Evolutionary conservation across 208 protist species (phyloP), one percentile per base, ranked within the genome.

Genomic region (Eutreptiella sp.): DNA sequence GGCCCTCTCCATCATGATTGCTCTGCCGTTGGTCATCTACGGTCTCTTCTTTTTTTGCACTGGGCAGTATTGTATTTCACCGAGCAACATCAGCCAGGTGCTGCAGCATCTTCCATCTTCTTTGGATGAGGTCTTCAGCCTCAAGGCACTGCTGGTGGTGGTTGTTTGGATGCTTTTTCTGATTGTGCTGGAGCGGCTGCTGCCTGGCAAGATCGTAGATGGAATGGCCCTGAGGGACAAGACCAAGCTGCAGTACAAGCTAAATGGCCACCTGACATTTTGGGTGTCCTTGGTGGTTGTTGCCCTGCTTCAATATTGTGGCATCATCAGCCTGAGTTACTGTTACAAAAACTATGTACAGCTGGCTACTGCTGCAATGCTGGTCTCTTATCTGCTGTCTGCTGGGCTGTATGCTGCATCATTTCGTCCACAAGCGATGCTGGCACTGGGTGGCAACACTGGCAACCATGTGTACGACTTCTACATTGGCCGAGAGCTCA

Each of bases 401-500:
- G 14, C 39, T 9, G 33, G 28, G 16, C 11, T 57, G 11, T 57
- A 57, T 33, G 11, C 24, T 21, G 9, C 11, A 16, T 57, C 50
- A 9, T 57, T 57, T n/a, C 14, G n/a, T 21, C 14, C n/a, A 7
- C 14, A 42, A 11, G 36, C 31, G n/a, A 9, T 54, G 14, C 28
- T 57, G 9, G 50, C 50, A n/a, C 14, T 9, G 11, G 50, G 50
- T 9, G 50, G 50, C 16, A 57, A 7, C 11, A 66, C 34, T 3
- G 90, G 90, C 28, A 85, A 86, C 55, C 46, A 60, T 33, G 58
- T 94, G 31, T 95, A 96, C 60, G 89, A 97, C 66, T 93, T 95
- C 66, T 98, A 77, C 75, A 84, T 96, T 55, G 94, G 94, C 39
- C 78, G 80, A 36, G 93, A 96, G 70, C 78, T 96, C 33, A 96